A percentile compares a stretch with the other conserved stretches of the same genome.
Conservation (phyloP, 163 green algal species). For the Scenedesmus sp. region DNA sequence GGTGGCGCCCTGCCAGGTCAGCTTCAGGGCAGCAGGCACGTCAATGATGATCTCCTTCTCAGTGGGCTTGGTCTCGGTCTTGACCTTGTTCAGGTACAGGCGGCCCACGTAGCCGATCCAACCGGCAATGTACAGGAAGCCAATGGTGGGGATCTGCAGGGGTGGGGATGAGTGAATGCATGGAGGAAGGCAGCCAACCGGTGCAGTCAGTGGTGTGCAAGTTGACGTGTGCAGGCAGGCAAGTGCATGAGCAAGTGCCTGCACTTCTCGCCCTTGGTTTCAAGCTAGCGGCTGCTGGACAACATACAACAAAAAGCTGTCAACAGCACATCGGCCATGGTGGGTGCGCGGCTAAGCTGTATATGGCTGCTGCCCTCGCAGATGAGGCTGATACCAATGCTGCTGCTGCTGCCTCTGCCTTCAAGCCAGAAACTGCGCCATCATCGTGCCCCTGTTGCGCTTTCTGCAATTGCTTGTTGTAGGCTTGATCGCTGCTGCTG, state of each 20-base stretch:
- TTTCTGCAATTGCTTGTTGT: not conserved
- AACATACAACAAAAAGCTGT: too few species aligned
- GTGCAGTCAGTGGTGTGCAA: not conserved
- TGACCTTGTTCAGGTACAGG: conserved; percentile 88
- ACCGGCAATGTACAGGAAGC: conserved; percentile 98
- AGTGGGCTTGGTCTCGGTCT: conserved; percentile 84
- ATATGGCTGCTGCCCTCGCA: too few species aligned
- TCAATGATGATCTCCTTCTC: conserved; percentile 99
- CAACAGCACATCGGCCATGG: too few species aligned
- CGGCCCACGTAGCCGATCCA: conserved; percentile 97
- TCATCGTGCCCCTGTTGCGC: not conserved
- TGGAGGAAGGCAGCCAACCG: not conserved
- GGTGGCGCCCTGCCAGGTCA: conserved; percentile 80
- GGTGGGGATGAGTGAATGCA: not conserved
- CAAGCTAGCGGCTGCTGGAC: too few species aligned
- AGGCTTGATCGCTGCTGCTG: too few species aligned
- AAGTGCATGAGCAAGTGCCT: too few species aligned
- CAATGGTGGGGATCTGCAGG: conserved; percentile 93
- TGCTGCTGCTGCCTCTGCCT: not conserved
- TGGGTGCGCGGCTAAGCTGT: too few species aligned
- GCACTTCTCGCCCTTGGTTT: too few species aligned
- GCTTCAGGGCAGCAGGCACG: conserved; percentile 88
- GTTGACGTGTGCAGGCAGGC: not conserved
- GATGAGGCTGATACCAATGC: not conserved
- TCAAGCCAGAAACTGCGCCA: not conserved